phyloP scores from a whole-genome alignment of 2,329 filamentous ascomycete species.

The Dissoconium aciculare region DNA sequence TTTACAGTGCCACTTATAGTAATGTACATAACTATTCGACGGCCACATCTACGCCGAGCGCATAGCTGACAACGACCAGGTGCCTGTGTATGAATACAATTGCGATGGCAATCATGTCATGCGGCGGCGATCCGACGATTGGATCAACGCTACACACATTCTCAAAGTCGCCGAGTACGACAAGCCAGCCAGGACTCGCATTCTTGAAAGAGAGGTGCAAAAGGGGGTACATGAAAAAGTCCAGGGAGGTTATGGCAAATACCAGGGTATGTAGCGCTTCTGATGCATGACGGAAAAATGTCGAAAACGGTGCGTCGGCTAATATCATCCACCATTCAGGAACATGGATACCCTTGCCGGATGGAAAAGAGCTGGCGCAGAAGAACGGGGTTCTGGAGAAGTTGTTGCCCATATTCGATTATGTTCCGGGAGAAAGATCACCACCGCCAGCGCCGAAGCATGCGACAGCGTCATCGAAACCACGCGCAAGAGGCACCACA shows the following conservation, averaged over 20 bases:
- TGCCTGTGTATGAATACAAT: constrained; percentile 88
- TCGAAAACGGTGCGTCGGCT: neutral
- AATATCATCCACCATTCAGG: constrained; percentile 37
- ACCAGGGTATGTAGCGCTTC: constrained; percentile 52
- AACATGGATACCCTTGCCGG: constrained; percentile 85
- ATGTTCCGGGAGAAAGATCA: constrained; percentile 65
- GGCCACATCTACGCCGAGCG: constrained; percentile 1
- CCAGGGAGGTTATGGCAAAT: constrained; percentile 96
- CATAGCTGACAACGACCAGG: constrained; percentile 39
- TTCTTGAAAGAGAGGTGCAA: constrained; percentile 90
- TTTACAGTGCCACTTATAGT: constrained; percentile 52
- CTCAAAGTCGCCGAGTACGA: constrained; percentile 94
- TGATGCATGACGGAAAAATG: neutral
- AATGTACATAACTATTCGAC: constrained; percentile 22
- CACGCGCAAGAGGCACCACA: constrained; percentile 47
- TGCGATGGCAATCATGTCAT: constrained; percentile 86
- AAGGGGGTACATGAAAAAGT: constrained; percentile 96
- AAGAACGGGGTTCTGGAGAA: constrained; percentile 78
- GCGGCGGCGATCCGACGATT: constrained; percentile 82
- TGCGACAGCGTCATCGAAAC: constrained; percentile 56
- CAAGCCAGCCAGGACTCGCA: constrained; percentile 86
- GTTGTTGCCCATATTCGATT: constrained; percentile 79
- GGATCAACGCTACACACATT: constrained; percentile 99
- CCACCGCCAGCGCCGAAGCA: constrained; percentile 91
- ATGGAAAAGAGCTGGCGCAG: constrained; percentile 66